Evolutionary conservation across 164 flowering plant species (phyloP), one percentile per base, ranked within the genome.

Genomic region (Umbilicus rupestris): DNA sequence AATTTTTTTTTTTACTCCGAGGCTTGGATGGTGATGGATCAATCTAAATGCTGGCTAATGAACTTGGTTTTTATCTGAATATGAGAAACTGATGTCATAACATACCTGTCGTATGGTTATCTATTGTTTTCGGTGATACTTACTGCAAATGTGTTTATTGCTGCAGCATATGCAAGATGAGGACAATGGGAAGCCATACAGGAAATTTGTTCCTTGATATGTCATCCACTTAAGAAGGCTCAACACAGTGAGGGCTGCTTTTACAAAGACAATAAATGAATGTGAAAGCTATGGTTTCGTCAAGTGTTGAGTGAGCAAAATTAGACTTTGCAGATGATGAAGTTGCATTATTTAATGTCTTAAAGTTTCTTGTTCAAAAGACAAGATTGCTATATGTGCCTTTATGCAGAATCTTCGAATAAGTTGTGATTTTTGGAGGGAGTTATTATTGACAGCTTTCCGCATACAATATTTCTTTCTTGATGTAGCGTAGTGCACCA

Each of bases 91-190:
- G 44, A 10, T 41, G 15, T 41, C 2, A 6, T 41, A 14, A 41
- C 12, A 41, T 22, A 33, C 5, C 3, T 66, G 52, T 30, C 14
- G 17, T 30, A 30, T 26, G 2, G 15, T 58, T 28, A 31, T 14
- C 37, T 0, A 35, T 33, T 59, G 20, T 20, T 31, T 16, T 30
- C 17, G 7, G 20, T 9, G 2, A 30, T 29, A 20, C 31, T 62
- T 39, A 30, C 42, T 24, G 10, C 22, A 33, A 49, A 46, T 15
- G 20, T 65, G 3, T 10, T 19, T 67, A 26, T 72, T 66, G 55
- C 72, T 66, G 68, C 89, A 89, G 96, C 89, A 89, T 60, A 84
- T 87, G 93, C 96, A 90, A 81, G 96, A 90, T 72, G 91, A 86
- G 80, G 91, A 85, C 73, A 84, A 84, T n/a, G 88, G 89, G 70